Evolutionary conservation across 495 filamentous ascomycete genomes (phyloP), one percentile per base, ranked within the genome.

Genomic region (Rostrohypoxylon terebratum): DNA sequence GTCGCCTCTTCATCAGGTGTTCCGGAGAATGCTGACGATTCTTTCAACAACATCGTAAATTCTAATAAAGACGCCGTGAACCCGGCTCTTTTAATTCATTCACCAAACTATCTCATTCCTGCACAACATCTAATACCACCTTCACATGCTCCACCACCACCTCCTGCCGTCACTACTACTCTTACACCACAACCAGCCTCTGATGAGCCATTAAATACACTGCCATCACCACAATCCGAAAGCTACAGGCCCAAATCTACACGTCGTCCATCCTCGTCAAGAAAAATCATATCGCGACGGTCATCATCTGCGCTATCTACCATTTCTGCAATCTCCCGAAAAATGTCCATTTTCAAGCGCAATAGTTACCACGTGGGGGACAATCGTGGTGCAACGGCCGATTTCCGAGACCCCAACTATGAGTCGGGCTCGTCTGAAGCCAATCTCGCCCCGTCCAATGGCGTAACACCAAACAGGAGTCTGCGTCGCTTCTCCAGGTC

Each of bases 401-500:
- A 76, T 20, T 59, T 76, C 25, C 75, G 70, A 5, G 59, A 72
- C 4, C 54, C 59, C 51, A 73, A 63, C 60, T 71, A 75, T 45
- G 70, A 69, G 45, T 42, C 62, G 21, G 71, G 62, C 21, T 58
- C 71, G 40, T 74, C 74, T 13, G 74, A 78, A 47, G 68, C 64
- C 34, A 77, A 50, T 25, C 47, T 76, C 14, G 36, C 58, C 11
- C 55, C 74, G 18, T 38, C 64, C 57, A 71, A 72, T 71, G 68
- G 57, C 40, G 50, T 54, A 40, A 66, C 59, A 61, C 65, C 73
- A 13, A 66, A 66, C 10, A 9, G 48, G 7, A 69, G 68, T 25
- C 75, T 69, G 23, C 81, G 83, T 31, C 81, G 83, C 28, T 84
- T 82, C 77, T 87, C 84, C 1, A 80, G 75, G 60, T 85, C 84